Percentiles rank a stretch among this genome's conserved stretches.
phyloP scores from a whole-genome alignment of 768 basidiomycete species.

The Cyclocybe cylindracea region DNA sequence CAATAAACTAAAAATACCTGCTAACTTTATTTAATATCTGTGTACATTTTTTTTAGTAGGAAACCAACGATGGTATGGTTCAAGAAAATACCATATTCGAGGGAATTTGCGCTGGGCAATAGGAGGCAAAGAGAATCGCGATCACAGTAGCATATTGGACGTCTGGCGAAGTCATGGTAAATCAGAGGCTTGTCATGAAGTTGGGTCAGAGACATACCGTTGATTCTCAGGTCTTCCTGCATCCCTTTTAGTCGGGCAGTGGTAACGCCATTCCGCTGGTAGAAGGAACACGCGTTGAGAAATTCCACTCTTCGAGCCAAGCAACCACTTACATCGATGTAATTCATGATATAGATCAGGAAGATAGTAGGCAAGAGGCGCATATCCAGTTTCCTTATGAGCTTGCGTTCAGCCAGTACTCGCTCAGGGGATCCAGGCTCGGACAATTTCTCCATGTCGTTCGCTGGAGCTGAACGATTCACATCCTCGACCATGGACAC shows the following conservation, averaged over 20 bases:
- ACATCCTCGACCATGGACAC: conserved; percentile 3
- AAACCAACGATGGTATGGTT: not conserved
- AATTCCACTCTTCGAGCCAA: not conserved
- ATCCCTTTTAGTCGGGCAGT: conserved; percentile 52
- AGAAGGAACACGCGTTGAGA: not conserved
- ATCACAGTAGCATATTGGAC: conserved; percentile 27
- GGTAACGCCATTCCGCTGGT: conserved; percentile 51
- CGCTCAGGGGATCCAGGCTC: conserved; percentile 29
- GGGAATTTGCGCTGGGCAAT: conserved; percentile 65
- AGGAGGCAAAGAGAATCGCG: conserved; percentile 41
- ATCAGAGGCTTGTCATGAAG: not conserved
- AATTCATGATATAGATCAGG: conserved; percentile 66
- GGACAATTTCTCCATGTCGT: conserved; percentile 11
- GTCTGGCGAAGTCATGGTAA: conserved; percentile 14
- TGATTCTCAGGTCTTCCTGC: conserved; percentile 47
- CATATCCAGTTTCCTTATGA: conserved; percentile 57
- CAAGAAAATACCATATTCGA: conserved; percentile 55
- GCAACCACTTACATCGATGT: conserved; percentile 53
- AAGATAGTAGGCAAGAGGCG: conserved; percentile 59
- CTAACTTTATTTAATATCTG: conserved; percentile 58
- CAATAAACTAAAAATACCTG: conserved; percentile 31
- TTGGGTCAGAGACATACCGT: conserved; percentile 28
- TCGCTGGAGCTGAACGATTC: not conserved
- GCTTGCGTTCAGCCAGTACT: conserved; percentile 36
- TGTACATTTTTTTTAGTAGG: not conserved